phyloP scores from a whole-genome alignment of 257 asterid genomes.

The Solanum corneliomulleri region DNA sequence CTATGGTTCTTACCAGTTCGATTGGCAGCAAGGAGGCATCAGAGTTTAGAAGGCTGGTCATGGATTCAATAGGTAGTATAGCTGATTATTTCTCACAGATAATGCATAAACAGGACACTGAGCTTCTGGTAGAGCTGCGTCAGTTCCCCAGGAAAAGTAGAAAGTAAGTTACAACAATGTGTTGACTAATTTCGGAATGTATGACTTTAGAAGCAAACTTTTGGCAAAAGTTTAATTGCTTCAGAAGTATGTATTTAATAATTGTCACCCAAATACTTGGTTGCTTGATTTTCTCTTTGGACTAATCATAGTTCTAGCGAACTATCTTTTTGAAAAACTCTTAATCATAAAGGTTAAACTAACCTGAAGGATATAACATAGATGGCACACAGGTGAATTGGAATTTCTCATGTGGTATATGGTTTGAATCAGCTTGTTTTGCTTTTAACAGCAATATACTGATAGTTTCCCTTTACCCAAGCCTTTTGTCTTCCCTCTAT shows the following conservation, averaged over 20 bases:
- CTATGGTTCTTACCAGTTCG: slow-evolving; percentile 61
- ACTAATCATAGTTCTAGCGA: not conserved
- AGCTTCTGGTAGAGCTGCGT: slow-evolving; percentile 54
- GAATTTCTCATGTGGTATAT: not conserved
- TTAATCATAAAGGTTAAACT: not conserved
- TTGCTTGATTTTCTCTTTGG: not conserved
- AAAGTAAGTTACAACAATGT: slow-evolving; percentile 25
- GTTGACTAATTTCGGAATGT: not conserved
- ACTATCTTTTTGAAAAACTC: not conserved
- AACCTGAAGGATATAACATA: not conserved
- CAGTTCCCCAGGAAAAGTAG: slow-evolving; percentile 27
- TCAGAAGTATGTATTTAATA: not conserved
- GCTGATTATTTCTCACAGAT: slow-evolving; percentile 32
- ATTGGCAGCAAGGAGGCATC: slow-evolving; percentile 57
- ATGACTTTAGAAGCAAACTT: not conserved
- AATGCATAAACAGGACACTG: slow-evolving; percentile 36
- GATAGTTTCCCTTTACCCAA: not conserved
- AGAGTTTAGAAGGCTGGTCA: slow-evolving; percentile 50
- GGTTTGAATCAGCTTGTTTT: not conserved
- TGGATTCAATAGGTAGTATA: slow-evolving; percentile 37
- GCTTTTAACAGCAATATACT: not conserved
- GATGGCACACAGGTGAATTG: not conserved
- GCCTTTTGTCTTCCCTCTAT: not conserved
- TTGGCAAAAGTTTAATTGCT: not conserved
- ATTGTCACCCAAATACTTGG: not conserved